Base-by-base conservation (phyloP, 2,329 filamentous ascomycete genomes). In the Lasiodiplodia gonubiensis region DNA sequence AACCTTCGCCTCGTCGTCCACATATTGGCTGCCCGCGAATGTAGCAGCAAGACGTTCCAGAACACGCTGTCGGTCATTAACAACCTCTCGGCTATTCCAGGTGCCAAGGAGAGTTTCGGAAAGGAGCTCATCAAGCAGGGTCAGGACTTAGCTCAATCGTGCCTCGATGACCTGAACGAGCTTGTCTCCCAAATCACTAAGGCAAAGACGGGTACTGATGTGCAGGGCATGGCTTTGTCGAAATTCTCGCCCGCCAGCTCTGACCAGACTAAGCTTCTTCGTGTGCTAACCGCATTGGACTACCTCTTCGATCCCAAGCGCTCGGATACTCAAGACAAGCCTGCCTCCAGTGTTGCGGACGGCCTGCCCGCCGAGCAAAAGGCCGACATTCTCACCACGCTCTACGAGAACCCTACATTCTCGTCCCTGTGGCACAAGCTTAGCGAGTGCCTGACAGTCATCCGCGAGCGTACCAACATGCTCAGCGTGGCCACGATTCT, bases 41-140 rank as follows among this genome's bases (percentile, higher is more conserved):
- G 95, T 81, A 97, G 93, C 75, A 94, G 92, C 70, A 97, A 97
- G 84, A 98, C 95, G 0, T 99, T 99, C 85, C 92, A 95, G 76
- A 96, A 98, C 79, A 98, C 95, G 0, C 87, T 99, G 65, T 95
- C 94, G 18, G 96, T 96, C n/a, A 97, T 99, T 83, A 98, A 97
- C 82, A 97, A 98, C 75, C 86, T 99, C 52, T 98, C 94, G 5
- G 90, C 92, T 48, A 95, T 99, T 69, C 93, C 94, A 18, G 93
- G 91, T 14, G 93, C 94, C 21, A 95, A 96, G 80, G 88, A 91
- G 64, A 86, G 93, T 12, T 98, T 99, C 77, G 95, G 95, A n/a
- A 90, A 92, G 72, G 94, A 99, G 80, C 86, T 99, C 61, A 92
- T 97, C 68, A 86, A 88, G 59, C 94, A 97, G 79, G 94, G 95